Evolutionary conservation across 345 rosid species (phyloP).

Genomic region (Gossypium mustelinum): DNA sequence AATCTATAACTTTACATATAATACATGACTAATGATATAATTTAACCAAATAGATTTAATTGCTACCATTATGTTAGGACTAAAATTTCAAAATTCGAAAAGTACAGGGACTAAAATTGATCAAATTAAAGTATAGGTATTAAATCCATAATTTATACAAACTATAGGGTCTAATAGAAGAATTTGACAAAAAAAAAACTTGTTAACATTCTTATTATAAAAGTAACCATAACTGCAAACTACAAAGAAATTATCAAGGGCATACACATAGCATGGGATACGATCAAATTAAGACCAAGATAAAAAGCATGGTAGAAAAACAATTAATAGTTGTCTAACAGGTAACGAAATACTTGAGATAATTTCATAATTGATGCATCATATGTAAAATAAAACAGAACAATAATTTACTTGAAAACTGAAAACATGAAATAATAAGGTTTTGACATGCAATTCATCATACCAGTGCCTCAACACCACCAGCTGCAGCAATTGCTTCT

Average conservation of each 20-base stretch:
- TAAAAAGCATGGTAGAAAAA: background rate
- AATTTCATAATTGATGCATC: background rate
- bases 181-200: background rate
- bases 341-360: background rate
- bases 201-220: background rate
- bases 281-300: background rate
- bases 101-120: too few relatives aligned
- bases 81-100: too few relatives aligned
- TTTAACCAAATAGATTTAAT: too few relatives aligned
- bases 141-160: too few relatives aligned
- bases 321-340: background rate
- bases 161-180: too few relatives aligned
- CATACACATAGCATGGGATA: background rate
- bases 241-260: background rate
- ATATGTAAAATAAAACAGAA: background rate
- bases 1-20: too few relatives aligned
- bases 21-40: too few relatives aligned
- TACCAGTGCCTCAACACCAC: slow-evolving; percentile 90
- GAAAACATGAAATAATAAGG: background rate
- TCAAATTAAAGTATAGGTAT: too few relatives aligned
- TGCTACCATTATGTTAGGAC: too few relatives aligned
- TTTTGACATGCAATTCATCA: slow-evolving; percentile 10
- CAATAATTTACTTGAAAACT: slow-evolving; percentile 1
- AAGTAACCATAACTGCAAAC: background rate
- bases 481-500: slow-evolving; percentile 74